Conservation (phyloP, 345 rosid genomes). For the Hevea brasiliensis region DNA sequence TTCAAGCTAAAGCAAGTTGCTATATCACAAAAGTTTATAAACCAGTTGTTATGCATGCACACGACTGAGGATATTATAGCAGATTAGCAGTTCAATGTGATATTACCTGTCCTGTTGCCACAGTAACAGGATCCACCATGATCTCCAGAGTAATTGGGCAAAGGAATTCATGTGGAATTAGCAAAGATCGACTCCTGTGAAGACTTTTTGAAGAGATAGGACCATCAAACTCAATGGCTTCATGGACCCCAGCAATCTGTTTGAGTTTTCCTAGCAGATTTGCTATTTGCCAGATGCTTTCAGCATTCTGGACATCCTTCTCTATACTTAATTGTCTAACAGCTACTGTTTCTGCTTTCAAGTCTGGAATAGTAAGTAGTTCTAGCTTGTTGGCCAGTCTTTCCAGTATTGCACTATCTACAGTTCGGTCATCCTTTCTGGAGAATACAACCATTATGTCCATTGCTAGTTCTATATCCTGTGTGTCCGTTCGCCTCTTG, state of each 20-base stretch:
- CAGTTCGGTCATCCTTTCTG: constrained; percentile 44
- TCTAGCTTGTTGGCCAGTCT: constrained; percentile 60
- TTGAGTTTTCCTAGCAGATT: constrained; percentile 51
- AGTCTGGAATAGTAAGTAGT: constrained; percentile 46
- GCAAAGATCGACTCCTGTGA: constrained; percentile 37
- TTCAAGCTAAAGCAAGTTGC: neutral
- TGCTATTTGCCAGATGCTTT: constrained; percentile 38
- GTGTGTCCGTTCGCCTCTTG: constrained; percentile 52
- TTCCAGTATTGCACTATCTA: constrained; percentile 53
- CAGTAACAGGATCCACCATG: constrained; percentile 68
- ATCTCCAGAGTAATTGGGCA: constrained; percentile 61
- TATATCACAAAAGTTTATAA: neutral
- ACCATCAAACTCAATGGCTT: constrained; percentile 33
- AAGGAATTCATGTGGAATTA: constrained; percentile 54
- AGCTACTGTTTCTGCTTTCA: constrained; percentile 47
- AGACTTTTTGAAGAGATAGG: constrained; percentile 34
- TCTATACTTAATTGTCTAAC: constrained; percentile 38
- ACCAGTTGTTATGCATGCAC: too few species aligned
- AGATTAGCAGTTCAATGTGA: neutral
- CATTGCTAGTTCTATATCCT: constrained; percentile 65
- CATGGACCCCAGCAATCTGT: constrained; percentile 46
- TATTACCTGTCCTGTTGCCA: constrained; percentile 69
- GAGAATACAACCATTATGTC: constrained; percentile 63
- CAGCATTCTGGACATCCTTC: constrained; percentile 40
- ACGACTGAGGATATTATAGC: too few species aligned